Percentiles rank a stretch among this genome's conserved stretches.
phyloP scores from a whole-genome alignment of 176 grass and related monocot genomes.

The Lolium multiflorum region DNA sequence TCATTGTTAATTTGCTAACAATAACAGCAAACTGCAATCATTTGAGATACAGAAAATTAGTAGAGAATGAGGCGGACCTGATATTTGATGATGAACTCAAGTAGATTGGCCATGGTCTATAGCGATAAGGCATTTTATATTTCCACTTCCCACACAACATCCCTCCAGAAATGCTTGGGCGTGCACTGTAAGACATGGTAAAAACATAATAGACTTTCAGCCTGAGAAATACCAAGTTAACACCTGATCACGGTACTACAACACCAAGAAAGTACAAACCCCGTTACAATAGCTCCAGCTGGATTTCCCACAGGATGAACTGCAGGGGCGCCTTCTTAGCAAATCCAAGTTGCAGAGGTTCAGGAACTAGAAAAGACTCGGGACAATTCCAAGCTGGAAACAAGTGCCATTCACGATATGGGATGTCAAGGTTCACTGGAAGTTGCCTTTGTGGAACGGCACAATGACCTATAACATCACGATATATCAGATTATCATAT shows the following conservation, averaged over 20 bases:
- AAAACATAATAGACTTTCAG: not conserved
- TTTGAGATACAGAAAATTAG: not conserved
- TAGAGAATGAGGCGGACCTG: slow-evolving; percentile 23
- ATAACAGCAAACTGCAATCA: not conserved
- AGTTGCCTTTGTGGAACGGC: not conserved
- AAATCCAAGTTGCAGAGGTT: not conserved
- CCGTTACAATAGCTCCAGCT: not conserved
- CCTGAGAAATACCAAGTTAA: not conserved
- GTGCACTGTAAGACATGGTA: slow-evolving; percentile 12
- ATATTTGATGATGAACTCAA: not conserved
- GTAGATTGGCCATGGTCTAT: no score
- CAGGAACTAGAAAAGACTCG: not conserved
- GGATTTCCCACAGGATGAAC: not conserved
- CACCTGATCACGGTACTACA: not conserved
- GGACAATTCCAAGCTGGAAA: not conserved
- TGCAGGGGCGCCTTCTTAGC: not conserved
- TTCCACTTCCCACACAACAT: not conserved
- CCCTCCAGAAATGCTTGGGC: not conserved
- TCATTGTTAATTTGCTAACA: not conserved
- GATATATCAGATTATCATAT: not conserved
- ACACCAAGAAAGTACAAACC: not conserved
- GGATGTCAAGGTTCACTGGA: not conserved
- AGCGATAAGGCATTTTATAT: not conserved
- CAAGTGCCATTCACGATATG: not conserved
- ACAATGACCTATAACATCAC: not conserved